A percentile compares a stretch with the other conserved stretches of the same genome.
phyloP scores from a whole-genome alignment of 345 rosid species.

The Bruguiera gymnorhiza region DNA sequence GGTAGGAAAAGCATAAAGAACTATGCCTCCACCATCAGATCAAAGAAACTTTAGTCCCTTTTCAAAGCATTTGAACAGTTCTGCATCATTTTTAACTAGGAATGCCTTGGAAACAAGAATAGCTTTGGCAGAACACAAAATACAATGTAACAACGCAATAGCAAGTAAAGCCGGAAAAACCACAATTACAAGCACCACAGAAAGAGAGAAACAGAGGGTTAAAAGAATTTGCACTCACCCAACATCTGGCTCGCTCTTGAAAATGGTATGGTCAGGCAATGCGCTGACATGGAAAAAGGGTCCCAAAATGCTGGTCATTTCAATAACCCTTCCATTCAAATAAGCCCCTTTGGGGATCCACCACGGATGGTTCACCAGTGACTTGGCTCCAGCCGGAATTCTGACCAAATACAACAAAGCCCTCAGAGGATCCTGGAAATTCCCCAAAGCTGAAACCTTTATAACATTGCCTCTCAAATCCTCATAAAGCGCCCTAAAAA shows the following conservation, averaged over 20 bases:
- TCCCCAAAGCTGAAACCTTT: conserved; percentile 74
- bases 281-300: conserved; percentile 97
- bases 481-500: conserved; percentile 75
- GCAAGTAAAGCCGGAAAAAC: not conserved
- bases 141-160: not conserved
- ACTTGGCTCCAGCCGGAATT: conserved; percentile 69
- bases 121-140: too few species aligned
- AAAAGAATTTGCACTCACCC: conserved; percentile 54
- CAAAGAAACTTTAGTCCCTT: not conserved
- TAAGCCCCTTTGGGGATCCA: conserved; percentile 89
- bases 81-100: not conserved
- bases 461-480: conserved; percentile 83
- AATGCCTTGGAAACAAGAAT: not conserved
- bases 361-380: conserved; percentile 84
- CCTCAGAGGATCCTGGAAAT: conserved; percentile 85
- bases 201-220: not conserved
- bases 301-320: conserved; percentile 94
- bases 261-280: conserved; percentile 69
- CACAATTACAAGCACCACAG: not conserved
- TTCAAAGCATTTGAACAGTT: not conserved
- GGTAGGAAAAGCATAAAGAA: too few species aligned
- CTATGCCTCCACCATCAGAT: too few species aligned
- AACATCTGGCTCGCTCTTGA: conserved; percentile 94
- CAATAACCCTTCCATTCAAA: conserved; percentile 86
- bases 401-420: conserved; percentile 68